A percentile compares a stretch with the other conserved stretches of the same genome.
phyloP scores from a whole-genome alignment of 306 rosid genomes.

The Macrotyloma uniflorum region DNA sequence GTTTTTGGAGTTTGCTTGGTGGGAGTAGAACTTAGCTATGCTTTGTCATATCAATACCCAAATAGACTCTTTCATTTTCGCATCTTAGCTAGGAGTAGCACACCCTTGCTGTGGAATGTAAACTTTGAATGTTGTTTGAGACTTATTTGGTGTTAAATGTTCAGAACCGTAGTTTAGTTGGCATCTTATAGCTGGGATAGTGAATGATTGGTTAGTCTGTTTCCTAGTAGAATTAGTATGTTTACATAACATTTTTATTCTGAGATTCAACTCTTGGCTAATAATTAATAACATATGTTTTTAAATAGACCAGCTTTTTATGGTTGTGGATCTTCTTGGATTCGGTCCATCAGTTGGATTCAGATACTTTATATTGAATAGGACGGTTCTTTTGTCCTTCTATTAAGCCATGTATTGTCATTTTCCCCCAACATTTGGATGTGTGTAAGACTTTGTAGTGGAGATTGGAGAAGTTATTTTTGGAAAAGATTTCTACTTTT shows the following conservation, averaged over 20 bases:
- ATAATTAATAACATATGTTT: slow-evolving; percentile 16
- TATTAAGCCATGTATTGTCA: slow-evolving; percentile 10
- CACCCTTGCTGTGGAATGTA: neutral
- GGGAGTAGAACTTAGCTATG: neutral
- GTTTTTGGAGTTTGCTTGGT: slow-evolving; percentile 1
- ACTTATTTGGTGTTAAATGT: slow-evolving; percentile 21
- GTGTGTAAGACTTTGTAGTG: slow-evolving; percentile 1
- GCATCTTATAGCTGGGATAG: slow-evolving; percentile 8
- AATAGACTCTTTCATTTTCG: neutral
- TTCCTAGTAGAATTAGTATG: neutral
- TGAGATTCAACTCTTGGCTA: slow-evolving; percentile 4
- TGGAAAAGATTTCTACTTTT: neutral
- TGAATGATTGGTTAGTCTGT: slow-evolving; percentile 1
- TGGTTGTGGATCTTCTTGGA: slow-evolving; percentile 22
- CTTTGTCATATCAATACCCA: neutral
- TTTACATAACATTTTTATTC: slow-evolving; percentile 10
- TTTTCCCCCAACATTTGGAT: slow-evolving; percentile 30
- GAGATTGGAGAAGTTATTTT: neutral
- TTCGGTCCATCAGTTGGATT: slow-evolving; percentile 35
- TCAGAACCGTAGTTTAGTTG: neutral
- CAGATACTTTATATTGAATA: slow-evolving; percentile 17
- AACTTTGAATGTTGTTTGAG: slow-evolving; percentile 19
- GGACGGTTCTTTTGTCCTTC: slow-evolving; percentile 18
- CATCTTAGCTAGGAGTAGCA: neutral
- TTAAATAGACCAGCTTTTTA: slow-evolving; percentile 18